A percentile compares a stretch with the other conserved stretches of the same genome.
Evolutionary conservation across 768 basidiomycete species (phyloP).

Genomic region (Lanmaoa pseudosensibilis): DNA sequence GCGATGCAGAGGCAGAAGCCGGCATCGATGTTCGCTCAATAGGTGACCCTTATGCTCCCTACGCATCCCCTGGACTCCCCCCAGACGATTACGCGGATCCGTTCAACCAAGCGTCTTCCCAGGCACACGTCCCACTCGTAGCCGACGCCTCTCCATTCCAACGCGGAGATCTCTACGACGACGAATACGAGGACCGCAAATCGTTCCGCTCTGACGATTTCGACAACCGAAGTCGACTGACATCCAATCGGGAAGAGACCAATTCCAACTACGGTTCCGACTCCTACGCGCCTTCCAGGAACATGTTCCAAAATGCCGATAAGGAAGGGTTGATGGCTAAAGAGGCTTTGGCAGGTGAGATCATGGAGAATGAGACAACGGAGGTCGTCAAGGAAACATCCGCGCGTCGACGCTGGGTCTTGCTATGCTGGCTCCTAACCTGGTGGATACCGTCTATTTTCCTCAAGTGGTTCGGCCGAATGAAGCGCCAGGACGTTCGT

Average conservation of each 20-base stretch:
- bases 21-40: constrained; percentile 58
- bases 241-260: constrained; percentile 75
- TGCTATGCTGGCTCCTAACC: constrained; percentile 84
- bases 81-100: constrained; percentile 52
- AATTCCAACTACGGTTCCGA: constrained; percentile 86
- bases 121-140: constrained; percentile 80
- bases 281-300: constrained; percentile 89
- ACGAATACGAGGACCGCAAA: constrained; percentile 74
- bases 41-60: constrained; percentile 78
- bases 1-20: constrained; percentile 72
- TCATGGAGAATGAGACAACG: constrained; percentile 83
- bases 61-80: constrained; percentile 49
- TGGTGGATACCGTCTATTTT: constrained; percentile 84
- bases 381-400: constrained; percentile 84
- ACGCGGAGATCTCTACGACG: constrained; percentile 71
- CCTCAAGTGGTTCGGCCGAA: constrained; percentile 73
- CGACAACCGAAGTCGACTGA: constrained; percentile 76
- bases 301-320: constrained; percentile 91
- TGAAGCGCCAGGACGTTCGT: constrained; percentile 91
- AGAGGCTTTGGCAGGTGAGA: constrained; percentile 81
- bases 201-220: constrained; percentile 76
- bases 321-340: constrained; percentile 74
- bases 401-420: constrained; percentile 84
- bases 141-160: constrained; percentile 80
- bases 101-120: constrained; percentile 53